Evolutionary conservation across 768 basidiomycete species (phyloP).

Genomic region (Boletus fagicola): DNA sequence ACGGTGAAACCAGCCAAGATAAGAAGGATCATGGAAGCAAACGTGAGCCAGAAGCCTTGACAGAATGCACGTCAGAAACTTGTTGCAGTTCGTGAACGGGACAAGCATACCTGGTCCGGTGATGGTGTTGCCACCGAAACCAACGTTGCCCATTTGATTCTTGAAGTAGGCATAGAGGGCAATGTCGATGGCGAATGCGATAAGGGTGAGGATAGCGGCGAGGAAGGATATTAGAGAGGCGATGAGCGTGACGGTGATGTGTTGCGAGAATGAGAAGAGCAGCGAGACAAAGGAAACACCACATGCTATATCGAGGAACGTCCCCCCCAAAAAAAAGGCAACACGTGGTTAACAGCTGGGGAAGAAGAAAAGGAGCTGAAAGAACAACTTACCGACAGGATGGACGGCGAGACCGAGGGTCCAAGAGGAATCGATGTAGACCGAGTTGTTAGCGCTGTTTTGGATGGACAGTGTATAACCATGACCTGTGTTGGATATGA

Average conservation of each 20-base stretch:
- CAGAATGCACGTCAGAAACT: not conserved
- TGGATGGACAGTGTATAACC: slow-evolving; percentile 49
- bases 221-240: slow-evolving; percentile 58
- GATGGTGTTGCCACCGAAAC: slow-evolving; percentile 42
- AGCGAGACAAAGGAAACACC: slow-evolving; percentile 65
- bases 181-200: slow-evolving; percentile 77
- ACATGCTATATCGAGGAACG: slow-evolving; percentile 32
- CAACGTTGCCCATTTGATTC: slow-evolving; percentile 53
- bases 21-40: slow-evolving; percentile 62
- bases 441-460: slow-evolving; percentile 26
- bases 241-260: slow-evolving; percentile 44
- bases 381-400: slow-evolving; percentile 58
- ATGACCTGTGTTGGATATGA: slow-evolving; percentile 38
- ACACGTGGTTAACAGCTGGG: slow-evolving; percentile 3
- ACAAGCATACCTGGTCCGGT: slow-evolving; percentile 58
- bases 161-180: slow-evolving; percentile 64
- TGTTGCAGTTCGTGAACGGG: not conserved
- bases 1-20: slow-evolving; percentile 66
- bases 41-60: slow-evolving; percentile 76
- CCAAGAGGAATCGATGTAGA: slow-evolving; percentile 54
- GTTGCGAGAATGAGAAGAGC: slow-evolving; percentile 57
- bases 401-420: slow-evolving; percentile 74
- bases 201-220: slow-evolving; percentile 62
- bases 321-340: not conserved
- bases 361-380: not conserved